Percentiles rank a stretch among this genome's conserved stretches.
phyloP scores from a whole-genome alignment of 2,329 filamentous ascomycete genomes.

The Teratosphaeria gauchensis region DNA sequence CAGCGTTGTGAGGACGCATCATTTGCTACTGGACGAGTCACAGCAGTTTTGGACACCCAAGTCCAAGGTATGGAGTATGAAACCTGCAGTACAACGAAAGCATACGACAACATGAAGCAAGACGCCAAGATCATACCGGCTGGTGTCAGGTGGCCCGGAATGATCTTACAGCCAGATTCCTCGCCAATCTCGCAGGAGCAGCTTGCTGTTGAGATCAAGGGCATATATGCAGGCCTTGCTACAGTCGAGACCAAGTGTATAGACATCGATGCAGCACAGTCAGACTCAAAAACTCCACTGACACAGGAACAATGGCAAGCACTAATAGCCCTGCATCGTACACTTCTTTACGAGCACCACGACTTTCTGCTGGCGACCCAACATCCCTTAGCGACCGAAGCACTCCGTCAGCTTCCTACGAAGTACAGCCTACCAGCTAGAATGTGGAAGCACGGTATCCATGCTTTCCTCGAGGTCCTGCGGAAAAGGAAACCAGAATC shows the following conservation, averaged over 20 bases:
- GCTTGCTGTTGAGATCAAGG: conserved; percentile 69
- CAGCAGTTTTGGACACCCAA: too few species aligned
- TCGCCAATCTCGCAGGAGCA: conserved; percentile 61
- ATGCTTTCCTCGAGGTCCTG: conserved; percentile 38
- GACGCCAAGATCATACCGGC: background rate
- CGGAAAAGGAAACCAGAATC: conserved; percentile 65
- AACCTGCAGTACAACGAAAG: too few species aligned
- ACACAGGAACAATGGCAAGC: conserved; percentile 72
- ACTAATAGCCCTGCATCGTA: conserved; percentile 70
- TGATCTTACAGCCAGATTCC: conserved; percentile 2
- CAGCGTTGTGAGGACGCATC: too few species aligned
- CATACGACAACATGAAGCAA: too few species aligned
- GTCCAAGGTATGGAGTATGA: too few species aligned
- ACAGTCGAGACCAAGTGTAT: conserved; percentile 86
- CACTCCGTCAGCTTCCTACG: conserved; percentile 57
- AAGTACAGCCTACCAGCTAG: conserved; percentile 88
- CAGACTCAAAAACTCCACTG: conserved; percentile 42
- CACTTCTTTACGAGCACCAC: conserved; percentile 40
- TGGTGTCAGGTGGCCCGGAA: background rate
- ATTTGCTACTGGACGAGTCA: too few species aligned
- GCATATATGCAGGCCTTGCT: conserved; percentile 71
- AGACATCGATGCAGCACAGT: conserved; percentile 61
- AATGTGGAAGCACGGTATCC: conserved; percentile 92
- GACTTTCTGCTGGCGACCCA: conserved; percentile 69
- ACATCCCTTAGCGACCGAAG: conserved; percentile 65